phyloP scores from a whole-genome alignment of 2,329 filamentous ascomycete species.

The Plenodomus tracheiphilus region DNA sequence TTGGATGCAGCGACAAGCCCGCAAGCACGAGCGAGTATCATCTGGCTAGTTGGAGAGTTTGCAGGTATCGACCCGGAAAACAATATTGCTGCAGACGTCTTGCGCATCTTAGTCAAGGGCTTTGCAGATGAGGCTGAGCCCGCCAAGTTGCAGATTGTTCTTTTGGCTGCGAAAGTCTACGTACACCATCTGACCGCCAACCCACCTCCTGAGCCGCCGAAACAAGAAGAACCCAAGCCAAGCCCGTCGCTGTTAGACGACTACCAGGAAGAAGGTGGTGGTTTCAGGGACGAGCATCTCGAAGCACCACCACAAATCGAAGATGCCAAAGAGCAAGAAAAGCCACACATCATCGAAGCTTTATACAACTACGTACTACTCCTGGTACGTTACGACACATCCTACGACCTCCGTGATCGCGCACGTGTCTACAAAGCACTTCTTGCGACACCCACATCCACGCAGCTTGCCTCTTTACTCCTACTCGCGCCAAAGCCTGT shows the following conservation, averaged over 20 bases:
- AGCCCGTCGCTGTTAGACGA: slow-evolving; percentile 28
- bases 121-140: slow-evolving; percentile 83
- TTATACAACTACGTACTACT: slow-evolving; percentile 86
- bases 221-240: slow-evolving; percentile 33
- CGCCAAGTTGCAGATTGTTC: slow-evolving; percentile 87
- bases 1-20: slow-evolving; percentile 86
- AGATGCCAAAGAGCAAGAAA: slow-evolving; percentile 38
- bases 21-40: slow-evolving; percentile 87
- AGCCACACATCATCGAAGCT: slow-evolving; percentile 69
- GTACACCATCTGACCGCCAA: slow-evolving; percentile 79
- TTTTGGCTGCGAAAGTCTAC: slow-evolving; percentile 96
- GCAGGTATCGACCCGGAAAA: slow-evolving; percentile 77
- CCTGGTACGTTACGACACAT: slow-evolving; percentile 88
- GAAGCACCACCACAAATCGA: slow-evolving; percentile 14
- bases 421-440: slow-evolving; percentile 86
- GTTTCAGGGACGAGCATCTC: slow-evolving; percentile 35
- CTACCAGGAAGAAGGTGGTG: slow-evolving; percentile 41
- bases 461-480: slow-evolving; percentile 85
- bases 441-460: slow-evolving; percentile 71
- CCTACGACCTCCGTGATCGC: slow-evolving; percentile 91
- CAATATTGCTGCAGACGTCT: slow-evolving; percentile 89
- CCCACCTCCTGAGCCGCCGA: slow-evolving; percentile 43
- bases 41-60: slow-evolving; percentile 97
- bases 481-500: slow-evolving; percentile 93
- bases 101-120: slow-evolving; percentile 82